phyloP scores from a whole-genome alignment of 768 basidiomycete species.

The Russula abietina region DNA sequence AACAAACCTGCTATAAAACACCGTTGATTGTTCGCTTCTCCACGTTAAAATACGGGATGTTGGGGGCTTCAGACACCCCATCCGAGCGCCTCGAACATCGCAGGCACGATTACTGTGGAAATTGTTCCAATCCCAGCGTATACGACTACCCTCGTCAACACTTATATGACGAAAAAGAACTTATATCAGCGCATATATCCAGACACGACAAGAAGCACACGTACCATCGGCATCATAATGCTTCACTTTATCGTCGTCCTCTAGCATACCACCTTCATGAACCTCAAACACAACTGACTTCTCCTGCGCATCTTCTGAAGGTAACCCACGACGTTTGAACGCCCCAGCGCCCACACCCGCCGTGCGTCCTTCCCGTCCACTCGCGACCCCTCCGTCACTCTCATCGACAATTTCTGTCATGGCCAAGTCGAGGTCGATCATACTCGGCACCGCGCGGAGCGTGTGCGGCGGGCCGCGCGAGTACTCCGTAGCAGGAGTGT shows the following conservation, averaged over 20 bases:
- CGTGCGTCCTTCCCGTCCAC: slow-evolving; percentile 39
- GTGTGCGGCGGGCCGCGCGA: slow-evolving; percentile 55
- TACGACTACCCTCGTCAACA: slow-evolving; percentile 84
- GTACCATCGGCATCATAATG: slow-evolving; percentile 85
- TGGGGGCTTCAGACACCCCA: slow-evolving; percentile 47
- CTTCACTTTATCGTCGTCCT: slow-evolving; percentile 43
- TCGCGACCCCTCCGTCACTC: slow-evolving; percentile 22
- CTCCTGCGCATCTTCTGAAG: slow-evolving; percentile 4
- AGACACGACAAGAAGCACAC: slow-evolving; percentile 28
- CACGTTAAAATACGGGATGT: background rate
- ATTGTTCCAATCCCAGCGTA: slow-evolving; percentile 81
- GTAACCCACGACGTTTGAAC: slow-evolving; percentile 20
- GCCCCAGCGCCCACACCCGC: slow-evolving; percentile 35
- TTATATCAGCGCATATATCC: background rate
- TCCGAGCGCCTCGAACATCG: slow-evolving; percentile 60
- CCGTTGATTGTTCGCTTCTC: too few species aligned
- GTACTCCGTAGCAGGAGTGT: slow-evolving; percentile 90
- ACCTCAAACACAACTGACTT: slow-evolving; percentile 19
- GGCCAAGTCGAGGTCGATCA: slow-evolving; percentile 60
- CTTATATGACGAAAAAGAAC: slow-evolving; percentile 34
- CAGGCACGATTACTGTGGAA: slow-evolving; percentile 54
- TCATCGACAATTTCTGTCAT: slow-evolving; percentile 29
- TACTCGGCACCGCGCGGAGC: slow-evolving; percentile 72
- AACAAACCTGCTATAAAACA: background rate
- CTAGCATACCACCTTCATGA: slow-evolving; percentile 23